A percentile compares a stretch with the other conserved stretches of the same genome.
Evolutionary conservation across 176 grass and related monocot species (phyloP).

Genomic region (Dendrocalamus sinicus): DNA sequence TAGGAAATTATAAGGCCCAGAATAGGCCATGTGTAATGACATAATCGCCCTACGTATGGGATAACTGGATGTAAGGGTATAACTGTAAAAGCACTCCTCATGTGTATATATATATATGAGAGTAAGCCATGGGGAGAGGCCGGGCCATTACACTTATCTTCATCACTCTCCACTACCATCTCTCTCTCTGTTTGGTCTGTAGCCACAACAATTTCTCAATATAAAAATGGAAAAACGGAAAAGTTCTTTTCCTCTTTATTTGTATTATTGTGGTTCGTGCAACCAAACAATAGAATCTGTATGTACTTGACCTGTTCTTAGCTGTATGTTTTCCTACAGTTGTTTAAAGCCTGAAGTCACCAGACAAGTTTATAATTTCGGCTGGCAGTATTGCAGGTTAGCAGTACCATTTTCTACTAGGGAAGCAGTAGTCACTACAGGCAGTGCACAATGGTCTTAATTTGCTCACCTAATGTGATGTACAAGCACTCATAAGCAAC

Average conservation of each 20-base stretch:
- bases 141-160: too few species aligned
- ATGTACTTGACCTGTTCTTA: conserved; percentile 2
- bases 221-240: neutral
- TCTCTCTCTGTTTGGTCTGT: too few species aligned
- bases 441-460: conserved; percentile 8
- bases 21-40: too few species aligned
- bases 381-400: neutral
- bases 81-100: too few species aligned
- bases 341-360: conserved; percentile 23
- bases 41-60: too few species aligned
- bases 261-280: neutral
- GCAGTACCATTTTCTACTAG: conserved; percentile 30
- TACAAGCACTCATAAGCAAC: neutral
- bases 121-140: too few species aligned
- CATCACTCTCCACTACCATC: too few species aligned
- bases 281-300: neutral
- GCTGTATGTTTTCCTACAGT: conserved; percentile 5
- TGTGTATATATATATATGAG: too few species aligned
- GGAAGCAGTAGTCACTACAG: conserved; percentile 1
- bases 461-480: conserved; percentile 26
- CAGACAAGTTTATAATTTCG: conserved; percentile 21
- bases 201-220: too few species aligned
- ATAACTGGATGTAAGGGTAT: too few species aligned
- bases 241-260: neutral
- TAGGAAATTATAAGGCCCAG: too few species aligned